A percentile compares a stretch with the other conserved stretches of the same genome.
phyloP scores from a whole-genome alignment of 2,329 filamentous ascomycete genomes.

The Paracoccidioides lutzii region DNA sequence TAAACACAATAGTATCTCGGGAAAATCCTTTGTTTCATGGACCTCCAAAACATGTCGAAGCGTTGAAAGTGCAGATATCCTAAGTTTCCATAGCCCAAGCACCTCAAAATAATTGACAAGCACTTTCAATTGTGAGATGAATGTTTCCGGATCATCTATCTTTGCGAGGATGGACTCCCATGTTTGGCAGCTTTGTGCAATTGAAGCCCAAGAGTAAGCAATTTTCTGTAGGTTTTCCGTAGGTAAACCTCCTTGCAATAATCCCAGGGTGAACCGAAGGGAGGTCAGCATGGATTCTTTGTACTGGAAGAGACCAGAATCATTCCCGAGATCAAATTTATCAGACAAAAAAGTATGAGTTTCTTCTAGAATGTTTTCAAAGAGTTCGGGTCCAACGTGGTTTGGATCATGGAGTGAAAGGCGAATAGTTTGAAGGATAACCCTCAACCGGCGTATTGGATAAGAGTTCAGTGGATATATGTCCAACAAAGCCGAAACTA shows the following conservation, averaged over 20 bases:
- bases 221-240: constrained; percentile 18
- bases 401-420: constrained; percentile 22
- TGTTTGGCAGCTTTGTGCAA: constrained; percentile 34
- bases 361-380: constrained; percentile 18
- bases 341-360: constrained; percentile 13
- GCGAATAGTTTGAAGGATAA: constrained; percentile 24
- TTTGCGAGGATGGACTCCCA: constrained; percentile 29
- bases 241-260: constrained; percentile 22
- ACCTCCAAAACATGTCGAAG: constrained; percentile 38
- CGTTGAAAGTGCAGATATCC: constrained; percentile 38
- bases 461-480: constrained; percentile 20
- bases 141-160: constrained; percentile 39
- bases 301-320: constrained; percentile 18
- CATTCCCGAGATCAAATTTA: constrained; percentile 13
- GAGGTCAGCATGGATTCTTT: constrained; percentile 22
- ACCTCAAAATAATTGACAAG: constrained; percentile 46
- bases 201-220: constrained; percentile 25
- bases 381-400: constrained; percentile 17
- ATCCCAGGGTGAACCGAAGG: constrained; percentile 22
- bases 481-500: constrained; percentile 22
- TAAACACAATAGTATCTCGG: constrained; percentile 30
- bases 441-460: constrained; percentile 27
- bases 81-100: constrained; percentile 40
- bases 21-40: constrained; percentile 23
- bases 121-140: constrained; percentile 40